These are phyloP conservation scores for Cladorrhinum sp. DNA, from an alignment of 2,329 filamentous ascomycete genomes.

Conservation along the genomic window DNA sequence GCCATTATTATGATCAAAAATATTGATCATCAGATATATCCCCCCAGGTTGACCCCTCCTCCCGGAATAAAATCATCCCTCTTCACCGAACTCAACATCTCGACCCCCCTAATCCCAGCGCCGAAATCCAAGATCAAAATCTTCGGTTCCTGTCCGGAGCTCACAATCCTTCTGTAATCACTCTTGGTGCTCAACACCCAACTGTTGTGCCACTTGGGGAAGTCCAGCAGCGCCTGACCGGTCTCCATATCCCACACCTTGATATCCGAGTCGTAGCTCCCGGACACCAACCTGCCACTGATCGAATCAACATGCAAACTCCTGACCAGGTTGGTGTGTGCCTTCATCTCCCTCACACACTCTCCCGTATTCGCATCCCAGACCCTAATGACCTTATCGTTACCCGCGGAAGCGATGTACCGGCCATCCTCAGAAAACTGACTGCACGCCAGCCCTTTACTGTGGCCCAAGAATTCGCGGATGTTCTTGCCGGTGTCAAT, in stretches of 20 bases:
- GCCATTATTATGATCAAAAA: neutral
- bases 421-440: constrained; percentile 96
- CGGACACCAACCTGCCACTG: constrained; percentile 82
- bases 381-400: constrained; percentile 92
- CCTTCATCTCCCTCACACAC: constrained; percentile 74
- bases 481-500: constrained; percentile 83
- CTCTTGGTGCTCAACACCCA: constrained; percentile 97
- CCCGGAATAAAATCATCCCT: neutral
- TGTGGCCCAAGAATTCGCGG: constrained; percentile 85
- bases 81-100: constrained; percentile 51
- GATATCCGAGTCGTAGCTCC: constrained; percentile 92
- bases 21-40: neutral
- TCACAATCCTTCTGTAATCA: constrained; percentile 91
- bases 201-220: constrained; percentile 92
- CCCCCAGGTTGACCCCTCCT: neutral
- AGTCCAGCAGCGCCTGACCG: constrained; percentile 74
- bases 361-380: constrained; percentile 92
- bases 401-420: constrained; percentile 89
- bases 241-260: constrained; percentile 88
- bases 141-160: constrained; percentile 89
- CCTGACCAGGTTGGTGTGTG: constrained; percentile 82
- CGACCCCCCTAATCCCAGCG: constrained; percentile 54
- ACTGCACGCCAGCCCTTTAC: constrained; percentile 89
- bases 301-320: constrained; percentile 86
- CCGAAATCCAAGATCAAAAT: constrained; percentile 94